Percentiles rank a stretch among this genome's conserved stretches.
These are phyloP conservation scores for Phytophthora idaei DNA, from an alignment of 352 stramenopile species.

Conservation along the genomic window DNA sequence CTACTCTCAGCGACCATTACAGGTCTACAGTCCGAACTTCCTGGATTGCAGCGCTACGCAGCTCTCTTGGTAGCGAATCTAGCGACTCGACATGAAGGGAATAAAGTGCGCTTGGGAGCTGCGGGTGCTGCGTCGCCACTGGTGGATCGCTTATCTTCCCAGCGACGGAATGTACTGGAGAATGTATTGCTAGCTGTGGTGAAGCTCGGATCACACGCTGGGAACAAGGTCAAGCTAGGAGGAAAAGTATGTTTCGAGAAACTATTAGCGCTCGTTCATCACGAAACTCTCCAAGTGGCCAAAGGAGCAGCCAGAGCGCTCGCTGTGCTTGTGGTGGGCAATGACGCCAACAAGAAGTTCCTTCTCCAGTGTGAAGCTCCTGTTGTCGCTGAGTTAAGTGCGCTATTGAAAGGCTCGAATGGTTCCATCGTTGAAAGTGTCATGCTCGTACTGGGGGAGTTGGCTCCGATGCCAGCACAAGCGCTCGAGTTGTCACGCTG, in stretches of 20 bases:
- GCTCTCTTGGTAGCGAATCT: slow-evolving; percentile 64
- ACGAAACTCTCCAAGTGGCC: slow-evolving; percentile 66
- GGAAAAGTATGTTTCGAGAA: slow-evolving; percentile 80
- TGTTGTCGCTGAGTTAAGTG: slow-evolving; percentile 62
- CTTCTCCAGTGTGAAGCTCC: slow-evolving; percentile 62
- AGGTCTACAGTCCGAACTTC: slow-evolving; percentile 54
- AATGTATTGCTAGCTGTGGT: slow-evolving; percentile 70
- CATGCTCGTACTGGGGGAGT: slow-evolving; percentile 72
- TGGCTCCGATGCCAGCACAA: slow-evolving; percentile 65
- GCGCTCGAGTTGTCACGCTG: slow-evolving; percentile 74
- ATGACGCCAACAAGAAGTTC: slow-evolving; percentile 75
- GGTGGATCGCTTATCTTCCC: slow-evolving; percentile 70
- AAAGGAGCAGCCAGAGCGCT: slow-evolving; percentile 68
- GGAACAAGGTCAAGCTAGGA: slow-evolving; percentile 83
- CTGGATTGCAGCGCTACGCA: slow-evolving; percentile 63
- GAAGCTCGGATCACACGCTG: slow-evolving; percentile 71
- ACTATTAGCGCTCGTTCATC: slow-evolving; percentile 61
- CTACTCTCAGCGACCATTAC: slow-evolving; percentile 45
- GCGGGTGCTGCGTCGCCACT: slow-evolving; percentile 46
- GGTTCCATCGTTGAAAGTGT: slow-evolving; percentile 73
- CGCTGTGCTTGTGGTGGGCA: slow-evolving; percentile 66
- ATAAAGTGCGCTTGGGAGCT: slow-evolving; percentile 67
- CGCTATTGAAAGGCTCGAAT: slow-evolving; percentile 64
- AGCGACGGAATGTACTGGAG: slow-evolving; percentile 68
- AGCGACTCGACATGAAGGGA: slow-evolving; percentile 61